Evolutionary conservation across 805 yeast genomes (phyloP).

Genomic region (Pichia nanzhaoensis): DNA sequence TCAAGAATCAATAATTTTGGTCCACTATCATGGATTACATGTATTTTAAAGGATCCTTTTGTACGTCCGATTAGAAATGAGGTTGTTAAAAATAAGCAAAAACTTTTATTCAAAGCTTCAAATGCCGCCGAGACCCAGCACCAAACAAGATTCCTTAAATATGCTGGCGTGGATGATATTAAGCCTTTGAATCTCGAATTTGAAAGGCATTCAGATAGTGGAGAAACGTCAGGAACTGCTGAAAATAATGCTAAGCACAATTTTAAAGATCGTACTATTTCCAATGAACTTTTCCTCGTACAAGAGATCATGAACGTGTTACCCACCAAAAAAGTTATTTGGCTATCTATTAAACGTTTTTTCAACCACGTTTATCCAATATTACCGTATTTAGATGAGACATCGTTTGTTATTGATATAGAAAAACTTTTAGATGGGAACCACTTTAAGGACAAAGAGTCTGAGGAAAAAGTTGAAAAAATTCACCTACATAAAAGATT

Average conservation of each 20-base stretch:
- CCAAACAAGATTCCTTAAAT: conserved; percentile 28
- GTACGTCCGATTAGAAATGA: conserved; percentile 31
- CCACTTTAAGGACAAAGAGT: conserved; percentile 21
- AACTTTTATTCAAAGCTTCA: conserved; percentile 1
- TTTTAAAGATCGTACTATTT: too few species aligned
- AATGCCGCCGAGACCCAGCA: conserved; percentile 21
- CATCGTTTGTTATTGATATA: conserved; percentile 29
- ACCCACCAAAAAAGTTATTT: conserved; percentile 38
- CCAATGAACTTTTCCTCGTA: conserved; percentile 19
- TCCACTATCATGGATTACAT: conserved; percentile 44
- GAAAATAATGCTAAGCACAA: not conserved
- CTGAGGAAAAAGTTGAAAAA: conserved; percentile 28
- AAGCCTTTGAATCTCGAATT: conserved; percentile 20
- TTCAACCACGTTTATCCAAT: conserved; percentile 42
- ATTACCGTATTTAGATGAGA: conserved; percentile 40
- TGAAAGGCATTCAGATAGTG: not conserved
- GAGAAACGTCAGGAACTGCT: not conserved
- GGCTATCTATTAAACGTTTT: conserved; percentile 40
- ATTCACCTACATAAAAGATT: conserved; percentile 36
- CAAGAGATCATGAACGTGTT: conserved; percentile 31
- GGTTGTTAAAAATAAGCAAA: conserved; percentile 19
- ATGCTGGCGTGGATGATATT: conserved; percentile 35
- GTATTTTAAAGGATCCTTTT: conserved; percentile 41
- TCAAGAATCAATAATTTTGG: conserved; percentile 43
- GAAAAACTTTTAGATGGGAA: conserved; percentile 31